Base-by-base conservation (phyloP, 768 basidiomycete species). In the Mycena olivaceomarginata region DNA sequence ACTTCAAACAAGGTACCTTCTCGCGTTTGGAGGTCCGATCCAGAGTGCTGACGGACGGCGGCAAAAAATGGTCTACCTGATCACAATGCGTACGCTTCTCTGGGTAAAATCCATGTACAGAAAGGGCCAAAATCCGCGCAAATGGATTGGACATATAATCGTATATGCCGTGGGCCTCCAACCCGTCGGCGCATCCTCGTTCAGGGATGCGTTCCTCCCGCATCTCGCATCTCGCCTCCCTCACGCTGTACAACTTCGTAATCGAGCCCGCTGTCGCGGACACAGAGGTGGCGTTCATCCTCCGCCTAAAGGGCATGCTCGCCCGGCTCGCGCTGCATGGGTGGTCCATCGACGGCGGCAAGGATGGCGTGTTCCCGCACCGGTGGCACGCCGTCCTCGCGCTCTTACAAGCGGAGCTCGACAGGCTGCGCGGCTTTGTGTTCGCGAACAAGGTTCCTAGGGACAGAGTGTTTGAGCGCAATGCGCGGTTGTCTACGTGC, bases 341-440 rank as follows among this genome's bases (percentile, higher is more conserved):
- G 9, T 73, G 71, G 60, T 68, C 67, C 16, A 70, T 77, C 45
- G 59, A 65, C 62, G 60, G 67, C 39, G 60, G 48, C 51, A 22
- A 69, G 41, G 71, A 67, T 12, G 5, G 11, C 16, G 46, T 15
- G 8, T 75, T 64, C 43, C 48, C 62, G 63, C 70, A 57, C 5
- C 70, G 67, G 15, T 77, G 76, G 76, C 20, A 53, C 37, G 60
- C 67, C 7, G 41, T 77, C 1, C 22, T 77, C 37, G 10, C 31
- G 18, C 18, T 46, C 2, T 73, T 77, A 40, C 43, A 68, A 60
- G 48, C 46, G 10, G 59, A 69, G 71, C 31, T 77, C 15, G 10
- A 5, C 1, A 16, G 2, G 8, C 67, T 77, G 48, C 15, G 15
- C 11, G n/a, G 41, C 3, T 77, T 77, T 62, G 66, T 70, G 15